Evolutionary conservation across 2,329 filamentous ascomycete genomes (phyloP).

Genomic region (Penicillium olsonii): DNA sequence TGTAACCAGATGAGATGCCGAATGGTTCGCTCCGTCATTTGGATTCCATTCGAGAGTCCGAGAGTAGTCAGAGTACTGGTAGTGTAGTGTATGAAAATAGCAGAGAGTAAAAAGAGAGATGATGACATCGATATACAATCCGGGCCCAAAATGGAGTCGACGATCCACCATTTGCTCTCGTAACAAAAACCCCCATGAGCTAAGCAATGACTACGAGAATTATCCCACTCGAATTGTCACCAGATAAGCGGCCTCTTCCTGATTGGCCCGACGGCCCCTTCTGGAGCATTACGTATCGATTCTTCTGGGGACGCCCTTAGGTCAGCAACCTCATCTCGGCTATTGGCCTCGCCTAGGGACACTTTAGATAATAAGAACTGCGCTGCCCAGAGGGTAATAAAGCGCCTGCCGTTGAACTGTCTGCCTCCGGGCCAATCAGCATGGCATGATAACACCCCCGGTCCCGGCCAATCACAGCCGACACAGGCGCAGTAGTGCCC

Average conservation of each 20-base stretch:
- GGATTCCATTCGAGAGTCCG: too few relatives aligned
- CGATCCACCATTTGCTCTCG: constrained; percentile 27
- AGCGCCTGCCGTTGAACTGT: not conserved
- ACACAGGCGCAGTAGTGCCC: constrained; percentile 24
- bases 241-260: constrained; percentile 32
- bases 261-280: constrained; percentile 31
- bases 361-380: constrained; percentile 10
- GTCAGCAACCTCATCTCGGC: constrained; percentile 1
- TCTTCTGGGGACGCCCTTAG: constrained; percentile 9
- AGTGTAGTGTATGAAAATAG: not conserved
- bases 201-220: constrained; percentile 14
- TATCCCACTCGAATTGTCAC: constrained; percentile 24
- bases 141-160: constrained; percentile 4
- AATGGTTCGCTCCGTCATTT: constrained; percentile 34
- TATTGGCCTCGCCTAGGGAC: constrained; percentile 1
- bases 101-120: constrained; percentile 4
- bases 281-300: constrained; percentile 36
- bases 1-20: constrained; percentile 32
- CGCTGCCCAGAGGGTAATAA: not conserved
- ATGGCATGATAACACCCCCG: constrained; percentile 22
- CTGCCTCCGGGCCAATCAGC: constrained; percentile 25
- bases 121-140: constrained; percentile 25
- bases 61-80: too few relatives aligned
- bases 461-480: constrained; percentile 25
- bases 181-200: constrained; percentile 19